These are phyloP conservation scores for Malania oleifera DNA, from an alignment of 164 flowering plant species.

Conservation along the genomic window DNA sequence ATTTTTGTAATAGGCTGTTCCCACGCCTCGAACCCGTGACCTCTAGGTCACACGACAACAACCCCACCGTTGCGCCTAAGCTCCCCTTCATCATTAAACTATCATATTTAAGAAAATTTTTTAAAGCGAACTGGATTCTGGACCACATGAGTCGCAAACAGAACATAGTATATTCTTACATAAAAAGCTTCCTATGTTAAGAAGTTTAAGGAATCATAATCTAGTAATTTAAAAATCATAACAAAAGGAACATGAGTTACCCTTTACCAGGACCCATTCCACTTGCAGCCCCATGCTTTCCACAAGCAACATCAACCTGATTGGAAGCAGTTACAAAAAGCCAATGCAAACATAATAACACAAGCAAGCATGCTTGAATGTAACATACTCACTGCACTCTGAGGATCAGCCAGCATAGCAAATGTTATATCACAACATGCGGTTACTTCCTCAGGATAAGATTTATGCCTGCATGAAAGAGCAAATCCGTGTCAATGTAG, in stretches of 20 bases:
- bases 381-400: slow-evolving; percentile 85
- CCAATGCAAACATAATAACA: background rate
- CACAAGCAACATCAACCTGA: slow-evolving; percentile 82
- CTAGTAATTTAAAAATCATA: background rate
- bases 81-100: no score
- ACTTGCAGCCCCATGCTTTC: slow-evolving; percentile 67
- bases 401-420: slow-evolving; percentile 97
- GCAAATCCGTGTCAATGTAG: background rate
- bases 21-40: no score
- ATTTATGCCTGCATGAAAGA: slow-evolving; percentile 49
- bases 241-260: slow-evolving; percentile 26
- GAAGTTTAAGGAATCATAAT: no score
- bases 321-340: slow-evolving; percentile 7
- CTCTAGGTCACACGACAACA: no score
- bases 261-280: slow-evolving; percentile 87
- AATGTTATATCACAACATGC: slow-evolving; percentile 89
- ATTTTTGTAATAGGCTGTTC: no score
- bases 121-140: no score
- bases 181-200: no score
- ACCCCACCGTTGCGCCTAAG: no score
- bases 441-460: slow-evolving; percentile 87
- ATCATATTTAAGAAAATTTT: no score
- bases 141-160: no score
- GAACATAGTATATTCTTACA: no score
- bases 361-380: background rate